These are phyloP conservation scores for Strobilomyces echinocephalus DNA, from an alignment of 768 basidiomycete genomes.

Conservation along the genomic window DNA sequence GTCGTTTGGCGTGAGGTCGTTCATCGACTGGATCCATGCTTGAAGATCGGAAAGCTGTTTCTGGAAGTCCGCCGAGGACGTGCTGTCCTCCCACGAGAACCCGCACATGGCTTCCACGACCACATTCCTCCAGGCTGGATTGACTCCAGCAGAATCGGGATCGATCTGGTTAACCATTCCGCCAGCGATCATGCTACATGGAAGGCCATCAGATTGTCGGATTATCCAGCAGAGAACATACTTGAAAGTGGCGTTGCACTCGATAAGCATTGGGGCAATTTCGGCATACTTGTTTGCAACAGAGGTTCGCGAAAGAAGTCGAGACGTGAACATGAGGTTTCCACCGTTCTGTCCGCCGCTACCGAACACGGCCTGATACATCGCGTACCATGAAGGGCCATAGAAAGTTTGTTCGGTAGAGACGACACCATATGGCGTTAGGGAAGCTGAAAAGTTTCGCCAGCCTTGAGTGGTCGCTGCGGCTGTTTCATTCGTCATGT, in stretches of 20 bases:
- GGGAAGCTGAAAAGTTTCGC: constrained; percentile 21
- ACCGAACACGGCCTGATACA: background rate
- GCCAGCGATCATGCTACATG: constrained; percentile 36
- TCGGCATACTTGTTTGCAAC: constrained; percentile 2
- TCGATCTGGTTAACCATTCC: constrained; percentile 37
- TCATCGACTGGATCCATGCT: too few relatives aligned
- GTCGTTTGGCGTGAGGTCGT: too few relatives aligned
- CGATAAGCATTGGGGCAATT: constrained; percentile 1
- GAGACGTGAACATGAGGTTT: constrained; percentile 1
- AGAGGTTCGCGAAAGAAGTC: constrained; percentile 10
- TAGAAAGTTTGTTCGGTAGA: background rate
- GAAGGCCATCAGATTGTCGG: background rate
- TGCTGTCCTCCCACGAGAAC: constrained; percentile 9
- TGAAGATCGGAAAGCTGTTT: too few relatives aligned
- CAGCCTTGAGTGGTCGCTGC: constrained; percentile 24
- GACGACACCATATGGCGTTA: constrained; percentile 6
- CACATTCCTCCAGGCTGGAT: constrained; percentile 46
- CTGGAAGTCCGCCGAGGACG: too few relatives aligned
- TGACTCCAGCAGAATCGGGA: constrained; percentile 38
- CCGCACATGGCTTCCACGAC: constrained; percentile 29
- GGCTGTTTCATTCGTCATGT: background rate
- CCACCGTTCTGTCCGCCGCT: background rate
- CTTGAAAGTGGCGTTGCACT: constrained; percentile 3
- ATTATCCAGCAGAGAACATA: background rate
- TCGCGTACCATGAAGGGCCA: background rate